These are phyloP conservation scores for Kurtzmaniella quercitrusa DNA, from an alignment of 1,139 yeast genomes.

Conservation along the genomic window DNA sequence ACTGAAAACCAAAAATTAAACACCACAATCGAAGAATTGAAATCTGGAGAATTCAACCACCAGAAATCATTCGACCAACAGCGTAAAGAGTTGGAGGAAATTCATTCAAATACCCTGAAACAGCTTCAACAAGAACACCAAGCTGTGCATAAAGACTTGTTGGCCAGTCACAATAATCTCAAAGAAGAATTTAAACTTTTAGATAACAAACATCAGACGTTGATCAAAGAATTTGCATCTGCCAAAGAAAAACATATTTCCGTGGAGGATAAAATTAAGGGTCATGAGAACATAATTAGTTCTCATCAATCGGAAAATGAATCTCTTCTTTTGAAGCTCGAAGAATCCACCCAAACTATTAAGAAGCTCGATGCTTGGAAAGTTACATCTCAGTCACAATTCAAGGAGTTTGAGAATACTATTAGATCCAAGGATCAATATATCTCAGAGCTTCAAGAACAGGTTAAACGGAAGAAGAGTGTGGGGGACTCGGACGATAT, in stretches of 20 bases:
- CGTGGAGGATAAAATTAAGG: background rate
- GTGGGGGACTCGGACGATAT: constrained; percentile 6
- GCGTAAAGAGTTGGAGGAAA: background rate
- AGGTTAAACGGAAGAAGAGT: background rate
- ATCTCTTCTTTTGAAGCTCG: background rate
- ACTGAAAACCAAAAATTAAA: background rate
- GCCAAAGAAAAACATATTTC: background rate
- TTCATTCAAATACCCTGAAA: background rate
- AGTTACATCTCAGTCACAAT: constrained; percentile 5
- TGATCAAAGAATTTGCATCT: background rate
- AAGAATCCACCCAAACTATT: constrained; percentile 1
- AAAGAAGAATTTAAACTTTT: background rate
- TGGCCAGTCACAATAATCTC: background rate
- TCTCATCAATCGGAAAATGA: background rate
- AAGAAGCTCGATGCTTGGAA: constrained; percentile 6
- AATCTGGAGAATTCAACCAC: background rate
- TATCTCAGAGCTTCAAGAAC: constrained; percentile 4
- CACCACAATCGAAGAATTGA: background rate
- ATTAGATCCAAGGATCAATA: constrained; percentile 5
- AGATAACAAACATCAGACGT: background rate
- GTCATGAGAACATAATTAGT: background rate
- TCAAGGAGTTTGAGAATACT: constrained; percentile 6
- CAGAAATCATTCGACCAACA: background rate
- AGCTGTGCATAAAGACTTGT: background rate
- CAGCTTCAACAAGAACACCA: constrained; percentile 1